A percentile compares a stretch with the other conserved stretches of the same genome.
Conservation (phyloP, 352 stramenopile genomes). For the Pythium phragmiticola region DNA sequence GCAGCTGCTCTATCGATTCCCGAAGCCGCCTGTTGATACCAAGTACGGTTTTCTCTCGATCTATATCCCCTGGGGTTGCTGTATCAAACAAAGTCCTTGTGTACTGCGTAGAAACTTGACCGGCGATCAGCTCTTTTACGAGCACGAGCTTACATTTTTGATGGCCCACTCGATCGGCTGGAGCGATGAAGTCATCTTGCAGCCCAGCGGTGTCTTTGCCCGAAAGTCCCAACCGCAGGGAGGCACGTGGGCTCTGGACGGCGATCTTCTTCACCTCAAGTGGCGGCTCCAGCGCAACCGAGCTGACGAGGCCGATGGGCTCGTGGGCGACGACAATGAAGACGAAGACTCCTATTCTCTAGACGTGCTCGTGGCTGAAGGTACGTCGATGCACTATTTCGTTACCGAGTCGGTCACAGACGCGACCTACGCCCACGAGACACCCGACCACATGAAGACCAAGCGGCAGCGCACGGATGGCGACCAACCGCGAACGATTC, state of each 20-base stretch:
- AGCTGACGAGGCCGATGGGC: slow-evolving; percentile 27
- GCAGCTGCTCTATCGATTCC: slow-evolving; percentile 72
- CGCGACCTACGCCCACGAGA: slow-evolving; percentile 58
- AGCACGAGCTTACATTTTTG: slow-evolving; percentile 79
- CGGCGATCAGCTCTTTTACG: slow-evolving; percentile 68
- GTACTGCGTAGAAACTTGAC: slow-evolving; percentile 37
- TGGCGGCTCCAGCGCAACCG: slow-evolving; percentile 47
- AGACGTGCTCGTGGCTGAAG: slow-evolving; percentile 75
- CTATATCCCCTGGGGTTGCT: neutral
- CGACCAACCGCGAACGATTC: slow-evolving; percentile 42
- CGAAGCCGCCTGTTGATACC: slow-evolving; percentile 56
- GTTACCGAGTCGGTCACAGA: slow-evolving; percentile 64
- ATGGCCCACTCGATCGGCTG: slow-evolving; percentile 73
- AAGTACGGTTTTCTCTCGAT: slow-evolving; percentile 34
- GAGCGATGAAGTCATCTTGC: slow-evolving; percentile 73
- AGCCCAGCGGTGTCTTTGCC: slow-evolving; percentile 55
- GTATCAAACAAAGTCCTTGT: neutral
- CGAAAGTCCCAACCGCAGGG: slow-evolving; percentile 65
- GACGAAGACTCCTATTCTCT: slow-evolving; percentile 62
- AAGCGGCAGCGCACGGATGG: slow-evolving; percentile 41
- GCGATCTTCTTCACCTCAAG: slow-evolving; percentile 79
- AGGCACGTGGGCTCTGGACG: slow-evolving; percentile 76
- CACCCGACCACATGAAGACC: slow-evolving; percentile 59
- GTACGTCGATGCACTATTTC: slow-evolving; percentile 77
- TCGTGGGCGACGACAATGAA: slow-evolving; percentile 30